phyloP scores from a whole-genome alignment of 306 rosid species.

The Cucurbita pepo region DNA sequence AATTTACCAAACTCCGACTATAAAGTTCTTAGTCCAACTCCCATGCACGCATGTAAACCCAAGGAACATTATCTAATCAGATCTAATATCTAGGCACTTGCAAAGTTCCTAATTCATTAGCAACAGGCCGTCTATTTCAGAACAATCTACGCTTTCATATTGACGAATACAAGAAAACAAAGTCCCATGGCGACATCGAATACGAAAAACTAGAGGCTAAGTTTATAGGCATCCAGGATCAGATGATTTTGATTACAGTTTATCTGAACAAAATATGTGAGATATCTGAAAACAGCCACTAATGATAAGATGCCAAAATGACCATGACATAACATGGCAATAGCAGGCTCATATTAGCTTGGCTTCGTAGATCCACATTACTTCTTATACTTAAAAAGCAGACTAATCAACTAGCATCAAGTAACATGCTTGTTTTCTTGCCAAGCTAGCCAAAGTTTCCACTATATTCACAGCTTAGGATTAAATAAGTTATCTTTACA shows the following conservation, averaged over 20 bases:
- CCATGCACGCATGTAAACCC: background rate
- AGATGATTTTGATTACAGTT: background rate
- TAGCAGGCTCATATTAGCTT: background rate
- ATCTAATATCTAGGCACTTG: background rate
- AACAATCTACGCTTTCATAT: background rate
- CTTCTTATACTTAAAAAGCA: background rate
- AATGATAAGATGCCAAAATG: background rate
- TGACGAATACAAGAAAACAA: background rate
- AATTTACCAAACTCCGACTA: background rate
- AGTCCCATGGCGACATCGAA: background rate
- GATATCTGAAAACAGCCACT: background rate
- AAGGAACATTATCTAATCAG: background rate
- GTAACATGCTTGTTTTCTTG: background rate
- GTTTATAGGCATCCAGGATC: background rate
- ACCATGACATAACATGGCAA: background rate
- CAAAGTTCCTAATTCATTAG: background rate
- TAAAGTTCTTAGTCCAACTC: background rate
- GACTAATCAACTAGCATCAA: background rate
- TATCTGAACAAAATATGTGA: background rate
- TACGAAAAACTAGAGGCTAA: background rate
- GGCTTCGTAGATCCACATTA: background rate
- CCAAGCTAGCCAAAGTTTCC: background rate
- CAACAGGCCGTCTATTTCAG: background rate
- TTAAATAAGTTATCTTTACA: background rate
- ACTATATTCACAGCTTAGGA: background rate